These are phyloP conservation scores for Cercophora scortea DNA, from an alignment of 495 filamentous ascomycete genomes.

Conservation along the genomic window DNA sequence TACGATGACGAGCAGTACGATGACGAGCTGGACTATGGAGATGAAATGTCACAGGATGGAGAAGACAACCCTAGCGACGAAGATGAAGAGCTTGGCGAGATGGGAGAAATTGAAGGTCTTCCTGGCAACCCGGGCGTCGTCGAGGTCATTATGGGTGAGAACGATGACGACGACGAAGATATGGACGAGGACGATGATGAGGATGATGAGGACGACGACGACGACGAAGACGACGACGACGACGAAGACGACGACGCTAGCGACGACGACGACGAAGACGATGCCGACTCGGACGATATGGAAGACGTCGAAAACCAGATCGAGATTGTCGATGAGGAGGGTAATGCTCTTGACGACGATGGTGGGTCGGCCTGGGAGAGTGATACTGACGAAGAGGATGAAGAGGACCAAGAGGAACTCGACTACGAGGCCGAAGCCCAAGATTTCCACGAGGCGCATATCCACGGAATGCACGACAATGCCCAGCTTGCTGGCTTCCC, in stretches of 20 bases:
- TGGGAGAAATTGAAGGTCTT: constrained; percentile 80
- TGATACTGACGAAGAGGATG: constrained; percentile 49
- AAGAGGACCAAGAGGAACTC: constrained; percentile 46
- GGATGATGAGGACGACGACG: constrained; percentile 52
- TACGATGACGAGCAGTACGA: constrained; percentile 69
- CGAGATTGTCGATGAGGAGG: constrained; percentile 51
- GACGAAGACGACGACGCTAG: constrained; percentile 58
- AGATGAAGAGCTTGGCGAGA: constrained; percentile 65
- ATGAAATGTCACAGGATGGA: constrained; percentile 66
- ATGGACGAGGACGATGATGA: constrained; percentile 61
- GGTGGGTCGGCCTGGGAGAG: constrained; percentile 45
- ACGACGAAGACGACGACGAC: constrained; percentile 50
- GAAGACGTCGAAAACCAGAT: constrained; percentile 45
- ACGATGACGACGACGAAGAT: constrained; percentile 59
- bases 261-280: constrained; percentile 45
- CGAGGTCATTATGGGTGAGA: constrained; percentile 79
- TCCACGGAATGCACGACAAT: constrained; percentile 27
- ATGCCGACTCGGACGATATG: constrained; percentile 40
- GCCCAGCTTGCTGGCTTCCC: constrained; percentile 42
- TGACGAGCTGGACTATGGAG: constrained; percentile 87
- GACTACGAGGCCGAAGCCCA: constrained; percentile 41
- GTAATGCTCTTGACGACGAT: constrained; percentile 44
- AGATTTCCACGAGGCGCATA: constrained; percentile 31
- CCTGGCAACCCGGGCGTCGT: constrained; percentile 68
- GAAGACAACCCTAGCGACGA: constrained; percentile 92